Evolutionary conservation across 306 rosid species (phyloP), one percentile per base, ranked within the genome.

Genomic region (Prosopis cineraria): DNA sequence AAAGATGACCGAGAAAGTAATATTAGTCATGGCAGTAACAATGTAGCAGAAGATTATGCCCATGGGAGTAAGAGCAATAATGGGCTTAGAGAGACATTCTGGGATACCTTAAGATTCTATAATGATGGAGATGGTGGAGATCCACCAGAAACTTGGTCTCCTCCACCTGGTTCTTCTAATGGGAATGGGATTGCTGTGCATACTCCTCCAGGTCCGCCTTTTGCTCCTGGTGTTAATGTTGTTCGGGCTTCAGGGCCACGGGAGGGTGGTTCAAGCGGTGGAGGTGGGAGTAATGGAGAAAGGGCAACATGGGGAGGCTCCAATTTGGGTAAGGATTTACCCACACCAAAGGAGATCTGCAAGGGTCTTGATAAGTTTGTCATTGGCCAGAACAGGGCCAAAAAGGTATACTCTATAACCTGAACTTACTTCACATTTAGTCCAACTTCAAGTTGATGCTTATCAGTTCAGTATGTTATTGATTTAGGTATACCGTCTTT

Each of bases 281-380:
- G 70, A 43, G 87, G 85, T 30, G 87, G 84, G 14, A 80, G 78
- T 4, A 59, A 75, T 45, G 90, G 82, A 7, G 93, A 89, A 82
- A 90, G 84, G 79, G 83, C 37, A 1, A n/a, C 85, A 24, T 90
- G 97, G 97, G 98, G 98, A 27, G 97, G 98, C 72, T 92, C 98
- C 62, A 92, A 87, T 82, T 83, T 94, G 82, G 98, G 98, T 31
- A 89, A 88, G 85, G 93, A 92, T 78, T 86, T 94, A 7, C 98
- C 98, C 36, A 88, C 98, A 2, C 98, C 98, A 0, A 94, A 94
- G 90, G 92, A 94, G 81, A 92, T 94, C 40, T 91, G 97, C 81
- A 79, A 85, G 87, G 98, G 93, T 63, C 97, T 94, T 62, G 97
- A 94, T 78, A 92, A 89, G 86, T 94, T 94, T 86, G 98, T 94